Base-by-base conservation (phyloP, 164 flowering plant genomes). In the Nymphaea colorata region DNA sequence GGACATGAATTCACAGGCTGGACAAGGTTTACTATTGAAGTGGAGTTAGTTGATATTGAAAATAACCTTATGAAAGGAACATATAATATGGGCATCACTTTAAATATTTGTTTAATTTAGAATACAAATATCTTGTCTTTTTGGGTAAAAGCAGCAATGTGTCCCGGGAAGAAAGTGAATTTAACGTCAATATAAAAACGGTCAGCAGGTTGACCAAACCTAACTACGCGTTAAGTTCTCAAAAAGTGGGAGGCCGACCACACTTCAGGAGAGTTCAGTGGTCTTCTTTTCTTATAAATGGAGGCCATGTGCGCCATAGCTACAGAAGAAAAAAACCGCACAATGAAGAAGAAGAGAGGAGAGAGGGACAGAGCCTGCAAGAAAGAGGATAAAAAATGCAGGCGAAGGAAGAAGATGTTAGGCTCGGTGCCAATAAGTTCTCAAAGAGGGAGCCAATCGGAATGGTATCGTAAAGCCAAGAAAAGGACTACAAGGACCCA, bases 401-500 rank as follows among this genome's bases (percentile, higher is more conserved):
- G 73, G 85, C 78, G 11, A 82, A 75, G 60, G 85, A 82, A 68
- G 83, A 82, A 69, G 85, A 82, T 70, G 85, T 82, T 6, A 71
- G 75, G 36, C 6, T 80, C 61, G 85, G 85, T 70, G 85, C 85
- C 16, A 82, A 76, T 80, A 80, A 78, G 75, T 82, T 64, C 75
- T 8, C 75, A 1, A 83, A 82, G 78, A 72, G 80, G 67, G 83
- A 82, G 71, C 85, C 85, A 42, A 73, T 82, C 42, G 85, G 85
- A 8, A 82, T 82, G 67, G 69, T 83, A 41, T 83, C 85, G 10
- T 83, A 82, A 76, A 75, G 67, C 70, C 73, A 75, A 16, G 78
- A 70, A 61, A 82, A 78, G 83, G 83, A 82, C 77, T 82, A 82
- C 79, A 73, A 59, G 71, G 85, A 82, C 72, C 83, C 85, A 41